Conservation (phyloP, 129 eudicot species). For the Silybum marianum region DNA sequence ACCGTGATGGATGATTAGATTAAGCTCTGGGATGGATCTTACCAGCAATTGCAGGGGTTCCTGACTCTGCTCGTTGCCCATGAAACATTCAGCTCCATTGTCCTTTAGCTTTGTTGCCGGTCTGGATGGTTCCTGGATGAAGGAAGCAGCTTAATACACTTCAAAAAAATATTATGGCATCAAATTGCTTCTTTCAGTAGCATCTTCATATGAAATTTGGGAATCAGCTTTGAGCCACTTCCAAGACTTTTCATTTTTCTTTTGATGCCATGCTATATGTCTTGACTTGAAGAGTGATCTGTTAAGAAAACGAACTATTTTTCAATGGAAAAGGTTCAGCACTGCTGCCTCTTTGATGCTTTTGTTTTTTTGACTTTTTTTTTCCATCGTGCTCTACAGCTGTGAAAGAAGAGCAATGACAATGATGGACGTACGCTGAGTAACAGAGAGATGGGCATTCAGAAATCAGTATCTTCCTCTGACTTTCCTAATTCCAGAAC, state of each 20-base stretch:
- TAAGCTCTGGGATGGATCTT: slow-evolving; percentile 29
- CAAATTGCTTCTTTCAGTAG: slow-evolving; percentile 6
- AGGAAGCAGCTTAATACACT: slow-evolving; percentile 18
- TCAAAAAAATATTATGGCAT: slow-evolving; percentile 5
- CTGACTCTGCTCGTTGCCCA: slow-evolving; percentile 13
- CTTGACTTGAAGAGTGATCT: slow-evolving; percentile 25
- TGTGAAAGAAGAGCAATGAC: slow-evolving; percentile 14
- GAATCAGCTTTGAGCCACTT: neutral
- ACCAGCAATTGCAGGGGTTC: slow-evolving; percentile 27
- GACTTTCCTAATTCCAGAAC: slow-evolving; percentile 32
- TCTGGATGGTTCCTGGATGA: slow-evolving; percentile 19
- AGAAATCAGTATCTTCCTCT: slow-evolving; percentile 28
- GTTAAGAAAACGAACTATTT: slow-evolving; percentile 61
- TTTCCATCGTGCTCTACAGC: slow-evolving; percentile 24
- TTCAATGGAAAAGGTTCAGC: slow-evolving; percentile 43
- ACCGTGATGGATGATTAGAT: slow-evolving; percentile 18
- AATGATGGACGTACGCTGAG: neutral
- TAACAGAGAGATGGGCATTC: neutral
- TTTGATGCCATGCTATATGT: neutral
- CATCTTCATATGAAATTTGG: slow-evolving; percentile 20
- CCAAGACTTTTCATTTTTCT: slow-evolving; percentile 7
- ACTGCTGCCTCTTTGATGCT: slow-evolving; percentile 25
- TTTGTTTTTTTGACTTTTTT: slow-evolving; percentile 9
- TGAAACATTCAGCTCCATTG: slow-evolving; percentile 4
- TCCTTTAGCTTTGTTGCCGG: neutral